Conservation (phyloP, 139 green algal genomes). For the Chlamydomonas asymmetrica region DNA sequence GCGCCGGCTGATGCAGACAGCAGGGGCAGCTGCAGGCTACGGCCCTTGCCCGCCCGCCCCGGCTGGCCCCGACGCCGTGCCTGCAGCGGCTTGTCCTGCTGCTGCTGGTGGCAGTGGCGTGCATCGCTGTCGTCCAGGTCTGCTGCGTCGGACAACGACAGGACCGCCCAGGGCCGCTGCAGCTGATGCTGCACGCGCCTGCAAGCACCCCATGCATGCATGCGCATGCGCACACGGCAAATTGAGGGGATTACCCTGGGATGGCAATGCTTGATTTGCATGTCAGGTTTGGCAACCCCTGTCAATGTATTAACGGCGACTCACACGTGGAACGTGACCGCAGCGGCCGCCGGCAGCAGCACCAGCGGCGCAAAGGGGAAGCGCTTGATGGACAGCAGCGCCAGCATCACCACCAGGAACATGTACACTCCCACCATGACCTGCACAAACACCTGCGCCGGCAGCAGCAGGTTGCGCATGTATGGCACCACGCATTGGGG, state of each 20-base stretch:
- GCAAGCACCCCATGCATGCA: background rate
- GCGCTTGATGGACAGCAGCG: conserved; percentile 63
- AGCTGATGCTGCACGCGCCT: conserved; percentile 17
- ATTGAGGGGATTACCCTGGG: no score
- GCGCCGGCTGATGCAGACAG: no score
- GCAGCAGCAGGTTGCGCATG: background rate
- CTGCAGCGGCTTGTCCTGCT: background rate
- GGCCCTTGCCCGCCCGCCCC: no score
- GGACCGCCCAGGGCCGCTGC: conserved; percentile 50
- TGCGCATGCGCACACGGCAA: no score
- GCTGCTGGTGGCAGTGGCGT: background rate
- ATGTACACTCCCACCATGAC: conserved; percentile 58
- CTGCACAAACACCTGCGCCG: conserved; percentile 58
- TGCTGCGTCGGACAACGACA: conserved; percentile 54
- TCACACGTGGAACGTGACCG: conserved; percentile 50
- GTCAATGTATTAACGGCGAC: no score
- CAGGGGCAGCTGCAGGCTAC: no score
- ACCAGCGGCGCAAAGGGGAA: conserved; percentile 45
- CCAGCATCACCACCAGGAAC: conserved; percentile 65
- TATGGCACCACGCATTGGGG: background rate
- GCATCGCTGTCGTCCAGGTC: conserved; percentile 53
- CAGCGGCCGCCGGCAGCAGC: conserved; percentile 44
- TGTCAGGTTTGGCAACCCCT: no score
- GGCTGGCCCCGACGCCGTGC: no score
- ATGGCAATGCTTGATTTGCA: no score